Conservation (phyloP, 78 protist genomes). For the Planoprotostelium fungivorum region DNA sequence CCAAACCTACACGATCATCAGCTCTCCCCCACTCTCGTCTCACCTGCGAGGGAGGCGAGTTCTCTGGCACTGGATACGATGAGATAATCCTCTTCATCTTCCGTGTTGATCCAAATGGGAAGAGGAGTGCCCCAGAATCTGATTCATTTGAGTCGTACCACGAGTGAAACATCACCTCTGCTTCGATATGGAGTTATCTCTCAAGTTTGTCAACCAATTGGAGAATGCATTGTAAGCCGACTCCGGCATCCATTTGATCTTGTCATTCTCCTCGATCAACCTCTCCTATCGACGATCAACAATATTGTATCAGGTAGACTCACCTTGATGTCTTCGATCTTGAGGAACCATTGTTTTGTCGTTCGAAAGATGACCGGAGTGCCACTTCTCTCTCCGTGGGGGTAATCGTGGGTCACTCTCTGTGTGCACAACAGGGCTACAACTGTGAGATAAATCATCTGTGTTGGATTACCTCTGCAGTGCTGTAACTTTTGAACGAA, state of each 20-base stretch:
- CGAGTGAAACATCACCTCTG: constrained; percentile 2
- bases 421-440: background rate
- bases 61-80: constrained; percentile 5
- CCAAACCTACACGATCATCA: background rate
- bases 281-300: background rate
- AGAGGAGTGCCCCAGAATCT: constrained; percentile 18
- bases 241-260: constrained; percentile 11
- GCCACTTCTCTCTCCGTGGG: constrained; percentile 10
- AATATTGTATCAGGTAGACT: background rate
- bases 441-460: background rate
- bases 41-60: background rate
- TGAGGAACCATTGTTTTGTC: constrained; percentile 11
- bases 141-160: too few relatives aligned
- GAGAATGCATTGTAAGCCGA: constrained; percentile 12
- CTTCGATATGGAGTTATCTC: constrained; percentile 8
- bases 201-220: background rate
- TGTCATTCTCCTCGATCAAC: constrained; percentile 4
- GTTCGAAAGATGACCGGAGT: constrained; percentile 13
- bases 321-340: constrained; percentile 6
- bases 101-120: constrained; percentile 9
- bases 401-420: constrained; percentile 1
- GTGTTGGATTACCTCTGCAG: background rate
- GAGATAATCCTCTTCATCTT: constrained; percentile 2
- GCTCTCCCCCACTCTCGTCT: too few relatives aligned
- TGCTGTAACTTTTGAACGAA: background rate